phyloP scores from a whole-genome alignment of 208 protist genomes.

The Wallacemonas collosoma region DNA sequence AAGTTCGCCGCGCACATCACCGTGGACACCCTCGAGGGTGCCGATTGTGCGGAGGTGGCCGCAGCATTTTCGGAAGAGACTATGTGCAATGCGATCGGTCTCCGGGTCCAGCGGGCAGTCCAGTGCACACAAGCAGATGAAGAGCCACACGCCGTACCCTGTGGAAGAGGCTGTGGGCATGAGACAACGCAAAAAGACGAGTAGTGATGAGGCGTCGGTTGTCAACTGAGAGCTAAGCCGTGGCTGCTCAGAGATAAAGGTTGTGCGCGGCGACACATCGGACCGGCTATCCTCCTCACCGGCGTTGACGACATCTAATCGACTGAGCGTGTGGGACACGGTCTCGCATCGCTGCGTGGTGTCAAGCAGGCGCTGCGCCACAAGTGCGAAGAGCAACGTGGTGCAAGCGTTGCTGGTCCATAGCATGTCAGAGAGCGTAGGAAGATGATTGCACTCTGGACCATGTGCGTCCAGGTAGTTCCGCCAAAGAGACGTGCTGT shows the following conservation, averaged over 20 bases:
- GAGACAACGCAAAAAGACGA: conserved; percentile 49
- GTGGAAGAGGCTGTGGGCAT: conserved; percentile 36
- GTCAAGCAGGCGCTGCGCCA: conserved; percentile 51
- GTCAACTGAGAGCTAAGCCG: neutral
- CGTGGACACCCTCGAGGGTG: conserved; percentile 36
- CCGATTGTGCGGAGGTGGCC: conserved; percentile 63
- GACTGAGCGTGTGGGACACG: neutral
- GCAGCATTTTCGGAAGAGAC: conserved; percentile 70
- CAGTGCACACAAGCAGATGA: conserved; percentile 51
- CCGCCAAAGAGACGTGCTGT: conserved; percentile 39
- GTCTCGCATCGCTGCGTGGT: conserved; percentile 18
- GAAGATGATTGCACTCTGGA: conserved; percentile 40
- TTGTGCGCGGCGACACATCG: neutral
- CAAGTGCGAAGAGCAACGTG: conserved; percentile 55
- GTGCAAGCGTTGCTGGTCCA: conserved; percentile 63
- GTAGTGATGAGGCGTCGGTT: conserved; percentile 5
- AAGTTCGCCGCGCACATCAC: conserved; percentile 51
- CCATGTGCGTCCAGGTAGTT: conserved; percentile 47
- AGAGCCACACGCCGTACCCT: conserved; percentile 76
- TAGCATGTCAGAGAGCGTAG: conserved; percentile 46
- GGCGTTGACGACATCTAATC: conserved; percentile 2
- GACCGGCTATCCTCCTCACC: neutral
- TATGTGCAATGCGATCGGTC: conserved; percentile 68
- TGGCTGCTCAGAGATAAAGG: neutral
- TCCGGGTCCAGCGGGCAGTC: conserved; percentile 83